Base-by-base conservation (phyloP, 2,329 filamentous ascomycete genomes). In the Blastomyces emzantsi region DNA sequence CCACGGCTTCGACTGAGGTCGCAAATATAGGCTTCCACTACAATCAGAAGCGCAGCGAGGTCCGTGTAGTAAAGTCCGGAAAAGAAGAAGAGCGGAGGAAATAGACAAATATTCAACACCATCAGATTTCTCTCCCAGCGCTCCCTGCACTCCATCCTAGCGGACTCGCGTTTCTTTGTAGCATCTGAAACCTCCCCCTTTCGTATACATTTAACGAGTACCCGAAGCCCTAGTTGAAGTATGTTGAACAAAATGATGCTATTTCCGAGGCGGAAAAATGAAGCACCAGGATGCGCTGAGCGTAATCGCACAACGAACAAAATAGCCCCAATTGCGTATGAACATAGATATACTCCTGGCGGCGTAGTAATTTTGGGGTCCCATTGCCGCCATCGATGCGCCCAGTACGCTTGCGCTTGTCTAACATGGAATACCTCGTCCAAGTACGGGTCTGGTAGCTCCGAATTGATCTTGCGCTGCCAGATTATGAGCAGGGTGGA, bases 321-420 rank as follows among this genome's bases (percentile, higher is more conserved):
- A 13, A 63, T 61, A 15, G 71, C 69, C 63, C 72, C 71, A 28
- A 70, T 63, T 36, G 75, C 80, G 73, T 80, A 91, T 79, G 76
- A 75, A 67, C 68, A 73, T 57, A 79, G 80, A 71, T 81, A 92
- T 79, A 99, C 79, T 43, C 92, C 94, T 0, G 94, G 93, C 0
- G 94, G 94, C 1, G 94, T 99, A 0, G 94, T 99, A 72, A 99
- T 94, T 74, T 97, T 99, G 65, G 93, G 88, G 75, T 99, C 92
- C 94, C 94, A 99, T 63, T 90, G 82, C 15, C 75, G 73, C 78
- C 88, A 96, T 62, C 83, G 83, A 13, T 88, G 87, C 51, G 83
- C 74, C 74, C 92, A 97, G 75, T 96, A 99, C 39, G 84, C 85
- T 70, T 96, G 90, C 0, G 92, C 92, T 76, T 99, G 94, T 0